These are phyloP conservation scores for Lachancea nothofagi DNA, from an alignment of 805 yeast genomes.

Conservation along the genomic window DNA sequence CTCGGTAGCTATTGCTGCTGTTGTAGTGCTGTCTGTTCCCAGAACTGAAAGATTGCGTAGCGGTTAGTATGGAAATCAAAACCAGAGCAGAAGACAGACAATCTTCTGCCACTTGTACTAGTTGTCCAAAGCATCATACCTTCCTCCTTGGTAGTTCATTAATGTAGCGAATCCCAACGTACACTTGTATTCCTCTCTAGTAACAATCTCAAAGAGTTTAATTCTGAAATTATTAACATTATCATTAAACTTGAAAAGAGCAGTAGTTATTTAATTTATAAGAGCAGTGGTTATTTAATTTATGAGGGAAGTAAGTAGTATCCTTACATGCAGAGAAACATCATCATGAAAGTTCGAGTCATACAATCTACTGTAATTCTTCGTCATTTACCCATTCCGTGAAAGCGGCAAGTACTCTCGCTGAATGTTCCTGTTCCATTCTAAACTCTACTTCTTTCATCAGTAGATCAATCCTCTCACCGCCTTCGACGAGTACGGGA, in stretches of 20 bases:
- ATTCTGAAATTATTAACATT: too few relatives aligned
- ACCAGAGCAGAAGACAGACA: not conserved
- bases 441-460: slow-evolving; percentile 56
- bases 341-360: too few relatives aligned
- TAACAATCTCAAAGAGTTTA: too few relatives aligned
- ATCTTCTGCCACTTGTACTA: not conserved
- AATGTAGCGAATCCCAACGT: too few relatives aligned
- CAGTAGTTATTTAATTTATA: too few relatives aligned
- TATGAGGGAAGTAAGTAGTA: too few relatives aligned
- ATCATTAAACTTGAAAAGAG: too few relatives aligned
- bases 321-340: too few relatives aligned
- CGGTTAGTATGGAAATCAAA: not conserved
- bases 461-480: slow-evolving; percentile 59
- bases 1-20: too few relatives aligned
- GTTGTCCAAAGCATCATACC: slow-evolving; percentile 3
- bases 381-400: slow-evolving; percentile 53
- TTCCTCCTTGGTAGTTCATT: slow-evolving; percentile 7
- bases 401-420: slow-evolving; percentile 56
- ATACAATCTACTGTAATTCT: not conserved
- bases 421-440: slow-evolving; percentile 52
- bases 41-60: not conserved
- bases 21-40: slow-evolving; percentile 5
- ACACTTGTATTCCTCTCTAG: too few relatives aligned
- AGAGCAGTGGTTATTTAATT: too few relatives aligned
- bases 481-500: slow-evolving; percentile 66